phyloP scores from a whole-genome alignment of 176 grass and related monocot genomes.

The Miscanthus lutarioriparius region DNA sequence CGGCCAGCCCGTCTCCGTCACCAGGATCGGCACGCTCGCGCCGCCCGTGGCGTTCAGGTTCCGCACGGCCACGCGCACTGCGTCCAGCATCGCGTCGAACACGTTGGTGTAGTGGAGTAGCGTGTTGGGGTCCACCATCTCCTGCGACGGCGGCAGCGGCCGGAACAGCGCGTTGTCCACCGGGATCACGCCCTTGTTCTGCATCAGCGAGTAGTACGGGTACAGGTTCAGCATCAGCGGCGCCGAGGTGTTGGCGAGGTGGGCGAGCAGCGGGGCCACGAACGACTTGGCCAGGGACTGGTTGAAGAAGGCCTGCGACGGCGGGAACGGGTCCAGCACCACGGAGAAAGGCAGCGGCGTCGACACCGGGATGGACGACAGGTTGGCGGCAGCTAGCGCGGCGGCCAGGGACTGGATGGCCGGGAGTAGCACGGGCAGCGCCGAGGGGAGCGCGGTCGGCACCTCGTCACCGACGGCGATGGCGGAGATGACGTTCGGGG shows the following conservation, averaged over 20 bases:
- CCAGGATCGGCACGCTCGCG: conserved; percentile 45
- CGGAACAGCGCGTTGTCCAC: conserved; percentile 90
- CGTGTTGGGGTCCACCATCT: conserved; percentile 96
- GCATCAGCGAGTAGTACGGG: conserved; percentile 93
- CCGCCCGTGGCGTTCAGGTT: conserved; percentile 57
- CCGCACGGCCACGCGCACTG: conserved; percentile 65
- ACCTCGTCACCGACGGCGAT: conserved; percentile 88
- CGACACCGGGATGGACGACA: conserved; percentile 83
- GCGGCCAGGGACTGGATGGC: conserved; percentile 63
- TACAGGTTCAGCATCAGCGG: conserved; percentile 96
- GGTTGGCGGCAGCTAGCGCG: conserved; percentile 67
- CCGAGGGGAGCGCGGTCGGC: conserved; percentile 60
- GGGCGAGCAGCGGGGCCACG: conserved; percentile 66
- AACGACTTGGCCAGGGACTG: conserved; percentile 61
- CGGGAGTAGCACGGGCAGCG: conserved; percentile 77
- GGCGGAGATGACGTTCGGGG: conserved; percentile 48
- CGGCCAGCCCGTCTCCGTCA: conserved; percentile 94
- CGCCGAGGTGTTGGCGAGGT: conserved; percentile 73
- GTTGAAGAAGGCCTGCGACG: conserved; percentile 97
- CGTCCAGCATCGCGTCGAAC: conserved; percentile 95
- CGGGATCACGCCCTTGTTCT: conserved; percentile 72
- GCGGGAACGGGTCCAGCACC: conserved; percentile 81
- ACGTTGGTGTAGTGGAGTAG: conserved; percentile 97
- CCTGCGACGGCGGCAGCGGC: conserved; percentile 66
- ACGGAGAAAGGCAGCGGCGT: conserved; percentile 91